Base-by-base conservation (phyloP, 2,329 filamentous ascomycete species). In the Colletotrichum sp. region DNA sequence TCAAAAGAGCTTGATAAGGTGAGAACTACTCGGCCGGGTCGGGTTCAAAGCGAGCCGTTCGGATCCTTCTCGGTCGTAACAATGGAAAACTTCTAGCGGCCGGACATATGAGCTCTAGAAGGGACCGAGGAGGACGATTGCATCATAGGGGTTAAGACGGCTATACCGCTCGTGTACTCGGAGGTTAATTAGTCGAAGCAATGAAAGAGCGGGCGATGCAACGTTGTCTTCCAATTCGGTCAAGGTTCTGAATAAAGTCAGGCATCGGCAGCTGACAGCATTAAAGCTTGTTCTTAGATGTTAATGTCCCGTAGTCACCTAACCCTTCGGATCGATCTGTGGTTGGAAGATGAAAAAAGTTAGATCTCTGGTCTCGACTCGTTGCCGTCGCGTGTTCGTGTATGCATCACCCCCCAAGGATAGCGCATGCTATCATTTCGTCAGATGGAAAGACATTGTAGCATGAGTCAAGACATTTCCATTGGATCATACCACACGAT, bases 1-100 rank as follows among this genome's bases (percentile, higher is more conserved):
- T 66, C 24, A 30, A 12, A 66, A 52, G 63, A 28, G 36, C 7
- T 48, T 24, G 39, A 32, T 32, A 32, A 26, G 91, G 24, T 66
- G 63, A 66, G 39, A 18, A 18, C 39, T 52, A 66, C 24, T 48
- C 39, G 63, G 63, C 15, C 24, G 16, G 13, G 18, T 64, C 61
- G 34, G 34, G 15, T 43, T 3, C 5, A 4, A 52, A n/a, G 15
- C 9, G 9, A n/a, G 18, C 16, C 13, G 6, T 30, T 66, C 16
- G 34, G 21, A 61, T 24, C 6, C 63, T 34, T 39, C 13, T 21
- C 63, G 63, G 39, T 6, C 13, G 28, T 30, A 52, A 64, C 10
- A 3, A 34, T 24, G 2, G 7, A 64, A 12, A 24, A 1, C 2
- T 64, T 26, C n/a, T 64, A 39, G 21, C n/a, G 13, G 21, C 32